Evolutionary conservation across 1,284 basidiomycete species (phyloP), one percentile per base, ranked within the genome.

Genomic region (Ustilago lituana): DNA sequence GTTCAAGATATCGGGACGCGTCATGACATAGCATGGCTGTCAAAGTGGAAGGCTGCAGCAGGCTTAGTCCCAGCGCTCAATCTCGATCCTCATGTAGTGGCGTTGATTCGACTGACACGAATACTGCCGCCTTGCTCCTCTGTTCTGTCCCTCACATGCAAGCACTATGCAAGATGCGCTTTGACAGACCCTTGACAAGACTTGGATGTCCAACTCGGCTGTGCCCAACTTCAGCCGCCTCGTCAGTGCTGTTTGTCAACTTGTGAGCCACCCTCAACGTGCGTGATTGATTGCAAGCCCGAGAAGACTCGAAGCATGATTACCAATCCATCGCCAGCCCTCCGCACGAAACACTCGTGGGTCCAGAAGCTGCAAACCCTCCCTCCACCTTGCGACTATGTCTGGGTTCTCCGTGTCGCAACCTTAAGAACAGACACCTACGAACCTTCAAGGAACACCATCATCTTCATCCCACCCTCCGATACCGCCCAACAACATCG

Each of bases 1-100:
- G n/a, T n/a, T n/a, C n/a, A n/a, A n/a, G n/a, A n/a, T n/a, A n/a
- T 66, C 63, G 63, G 63, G 63, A 59, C 51, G 63, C 63, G 52
- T 31, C 52, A 66, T 66, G 63, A 66, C 63, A 56, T 59, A 51
- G 41, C 35, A 26, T 8, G 9, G 41, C 40, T 44, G 51, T 45
- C 41, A 53, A 31, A 23, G 14, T 14, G 19, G 12, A 26, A 20
- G 17, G 17, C 15, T 48, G 45, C 31, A 24, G 27, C 27, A 38
- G 47, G 35, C 47, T 19, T 33, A n/a, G 20, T 26, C 17, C n/a
- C 24, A 17, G 27, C 27, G 6, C 7, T 29, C 27, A 29, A 29
- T 29, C 37, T 40, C 45, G 53, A 56, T 56, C 26, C 38, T 29
- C 17, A 9, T 24, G 39, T 35, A 32, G 31, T 29, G n/a, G n/a